Conservation (phyloP, 441 rosid genomes). For the Pelargonium cotyledonis region DNA sequence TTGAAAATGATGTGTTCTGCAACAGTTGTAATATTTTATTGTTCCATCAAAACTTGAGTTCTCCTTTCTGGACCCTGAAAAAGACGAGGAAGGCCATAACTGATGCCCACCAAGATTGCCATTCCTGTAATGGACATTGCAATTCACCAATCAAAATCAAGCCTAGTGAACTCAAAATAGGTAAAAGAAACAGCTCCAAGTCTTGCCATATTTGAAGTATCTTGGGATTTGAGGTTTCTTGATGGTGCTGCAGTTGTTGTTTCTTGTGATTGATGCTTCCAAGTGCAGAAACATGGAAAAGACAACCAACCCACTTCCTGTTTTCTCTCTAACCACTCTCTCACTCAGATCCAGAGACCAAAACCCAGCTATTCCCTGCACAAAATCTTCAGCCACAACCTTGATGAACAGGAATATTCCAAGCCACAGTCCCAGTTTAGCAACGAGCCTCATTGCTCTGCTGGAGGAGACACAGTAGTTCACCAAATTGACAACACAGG, state of each 20-base stretch:
- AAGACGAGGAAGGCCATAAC: conserved; percentile 53
- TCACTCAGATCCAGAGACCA: conserved; percentile 58
- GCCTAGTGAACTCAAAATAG: neutral
- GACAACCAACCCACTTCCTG: conserved; percentile 63
- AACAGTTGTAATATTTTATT: too few species aligned
- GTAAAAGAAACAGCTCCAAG: neutral
- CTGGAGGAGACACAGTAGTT: conserved; percentile 27
- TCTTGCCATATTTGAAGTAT: conserved; percentile 42
- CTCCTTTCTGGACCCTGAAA: conserved; percentile 39
- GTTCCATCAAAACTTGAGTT: conserved; percentile 37
- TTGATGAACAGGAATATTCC: conserved; percentile 49
- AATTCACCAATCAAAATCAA: neutral
- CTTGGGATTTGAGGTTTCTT: conserved; percentile 18
- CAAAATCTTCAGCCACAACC: conserved; percentile 42
- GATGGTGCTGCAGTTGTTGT: neutral
- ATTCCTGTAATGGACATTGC: conserved; percentile 34
- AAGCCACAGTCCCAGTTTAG: conserved; percentile 27
- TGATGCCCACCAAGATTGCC: conserved; percentile 39
- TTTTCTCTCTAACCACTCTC: conserved; percentile 64
- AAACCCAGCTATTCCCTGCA: conserved; percentile 35
- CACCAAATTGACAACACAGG: conserved; percentile 45
- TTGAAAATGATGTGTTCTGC: neutral
- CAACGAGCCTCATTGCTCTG: conserved; percentile 24
- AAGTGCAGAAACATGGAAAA: conserved; percentile 64
- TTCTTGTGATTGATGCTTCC: conserved; percentile 20